Percentiles rank a stretch among this genome's conserved stretches.
These are phyloP conservation scores for Panus rudis DNA, from an alignment of 768 basidiomycete species.

Conservation along the genomic window DNA sequence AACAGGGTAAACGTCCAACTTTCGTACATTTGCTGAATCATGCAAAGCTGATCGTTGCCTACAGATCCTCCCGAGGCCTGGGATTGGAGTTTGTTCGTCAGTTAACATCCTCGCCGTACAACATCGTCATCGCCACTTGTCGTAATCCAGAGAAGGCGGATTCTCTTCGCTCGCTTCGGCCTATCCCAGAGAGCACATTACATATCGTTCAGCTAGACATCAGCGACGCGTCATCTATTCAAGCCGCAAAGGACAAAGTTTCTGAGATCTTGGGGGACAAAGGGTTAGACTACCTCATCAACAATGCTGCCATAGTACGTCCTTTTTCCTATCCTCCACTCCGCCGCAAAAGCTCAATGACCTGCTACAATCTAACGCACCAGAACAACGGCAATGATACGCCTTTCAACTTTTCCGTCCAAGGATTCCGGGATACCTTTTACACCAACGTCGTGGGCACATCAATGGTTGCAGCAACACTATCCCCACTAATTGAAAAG, in stretches of 20 bases:
- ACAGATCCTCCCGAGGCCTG: slow-evolving; percentile 27
- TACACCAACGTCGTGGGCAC: slow-evolving; percentile 30
- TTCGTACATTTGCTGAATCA: too few relatives aligned
- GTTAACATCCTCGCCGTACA: slow-evolving; percentile 15
- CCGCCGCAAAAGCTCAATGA: too few relatives aligned
- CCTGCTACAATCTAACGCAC: too few relatives aligned
- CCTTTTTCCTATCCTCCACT: too few relatives aligned
- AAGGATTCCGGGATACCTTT: slow-evolving; percentile 18
- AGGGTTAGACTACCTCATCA: slow-evolving; percentile 34
- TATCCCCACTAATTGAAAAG: slow-evolving; percentile 28
- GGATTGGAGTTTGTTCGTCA: slow-evolving; percentile 23
- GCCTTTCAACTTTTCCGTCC: slow-evolving; percentile 20
- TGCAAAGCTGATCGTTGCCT: too few relatives aligned
- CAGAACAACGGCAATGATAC: slow-evolving; percentile 21
- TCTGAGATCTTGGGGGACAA: slow-evolving; percentile 19
- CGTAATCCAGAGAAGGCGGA: slow-evolving; percentile 20
- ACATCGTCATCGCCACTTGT: slow-evolving; percentile 25
- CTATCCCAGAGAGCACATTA: slow-evolving; percentile 21
- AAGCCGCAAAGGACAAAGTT: slow-evolving; percentile 16
- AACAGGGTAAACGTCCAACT: too few relatives aligned
- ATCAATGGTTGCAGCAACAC: slow-evolving; percentile 26
- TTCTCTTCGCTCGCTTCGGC: slow-evolving; percentile 16
- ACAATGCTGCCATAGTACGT: slow-evolving; percentile 33
- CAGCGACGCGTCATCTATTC: slow-evolving; percentile 20
- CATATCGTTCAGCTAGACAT: slow-evolving; percentile 30